Percentiles rank a stretch among this genome's conserved stretches.
phyloP scores from a whole-genome alignment of 2,329 filamentous ascomycete genomes.

The Trichoderma pleuroti region DNA sequence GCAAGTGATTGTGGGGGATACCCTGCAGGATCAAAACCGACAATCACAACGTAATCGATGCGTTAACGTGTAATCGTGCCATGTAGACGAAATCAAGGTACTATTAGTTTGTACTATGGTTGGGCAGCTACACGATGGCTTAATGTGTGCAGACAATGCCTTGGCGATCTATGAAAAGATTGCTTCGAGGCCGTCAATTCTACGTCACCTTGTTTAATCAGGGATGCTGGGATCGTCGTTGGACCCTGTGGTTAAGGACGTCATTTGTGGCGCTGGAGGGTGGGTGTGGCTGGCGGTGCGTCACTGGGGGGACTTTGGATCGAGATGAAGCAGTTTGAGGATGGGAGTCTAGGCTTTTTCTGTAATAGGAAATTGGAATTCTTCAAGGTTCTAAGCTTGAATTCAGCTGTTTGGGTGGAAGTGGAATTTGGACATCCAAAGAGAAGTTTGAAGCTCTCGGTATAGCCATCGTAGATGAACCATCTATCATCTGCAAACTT shows the following conservation, averaged over 20 bases:
- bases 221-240: not conserved
- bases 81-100: not conserved
- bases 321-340: not conserved
- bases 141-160: not conserved
- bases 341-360: not conserved
- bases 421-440: not conserved
- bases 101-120: not conserved
- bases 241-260: conserved; percentile 18
- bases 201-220: conserved; percentile 2
- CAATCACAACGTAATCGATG: conserved; percentile 5
- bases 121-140: not conserved
- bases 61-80: not conserved
- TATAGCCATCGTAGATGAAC: too few relatives aligned
- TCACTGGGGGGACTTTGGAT: not conserved
- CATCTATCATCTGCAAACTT: too few relatives aligned
- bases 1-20: not conserved
- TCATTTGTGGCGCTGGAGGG: conserved; percentile 14
- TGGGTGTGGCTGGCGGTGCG: not conserved
- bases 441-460: not conserved
- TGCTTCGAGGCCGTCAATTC: not conserved
- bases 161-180: conserved; percentile 1
- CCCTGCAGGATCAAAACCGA: not conserved
- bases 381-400: not conserved
- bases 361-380: not conserved
- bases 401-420: not conserved